These are phyloP conservation scores for Aspergillus baeticus DNA, from an alignment of 495 filamentous ascomycete species.

Conservation along the genomic window DNA sequence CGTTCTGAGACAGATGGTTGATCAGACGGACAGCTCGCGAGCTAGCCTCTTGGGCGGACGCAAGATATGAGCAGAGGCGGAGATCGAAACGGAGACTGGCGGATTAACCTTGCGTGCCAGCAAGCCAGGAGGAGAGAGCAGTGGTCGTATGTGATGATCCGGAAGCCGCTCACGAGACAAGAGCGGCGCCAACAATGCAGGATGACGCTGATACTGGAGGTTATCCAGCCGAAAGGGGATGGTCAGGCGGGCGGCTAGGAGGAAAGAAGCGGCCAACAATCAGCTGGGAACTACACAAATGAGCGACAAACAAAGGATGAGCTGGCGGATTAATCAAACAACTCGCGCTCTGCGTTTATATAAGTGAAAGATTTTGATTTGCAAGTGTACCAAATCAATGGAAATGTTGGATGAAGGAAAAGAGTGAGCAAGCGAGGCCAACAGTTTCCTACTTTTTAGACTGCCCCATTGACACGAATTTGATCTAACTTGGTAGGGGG, in stretches of 20 bases:
- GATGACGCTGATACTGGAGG: conserved; percentile 28
- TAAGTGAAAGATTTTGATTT: too few relatives aligned
- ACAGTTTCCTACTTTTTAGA: too few relatives aligned
- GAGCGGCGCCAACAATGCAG: conserved; percentile 27
- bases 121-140: not conserved
- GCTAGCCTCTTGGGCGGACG: not conserved
- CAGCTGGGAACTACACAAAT: conserved; percentile 8
- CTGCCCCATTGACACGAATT: too few relatives aligned
- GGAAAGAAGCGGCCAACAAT: conserved; percentile 1
- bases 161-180: conserved; percentile 20
- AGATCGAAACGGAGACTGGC: not conserved
- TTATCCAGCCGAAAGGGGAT: conserved; percentile 16
- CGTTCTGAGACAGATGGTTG: conserved; percentile 1
- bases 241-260: conserved; percentile 24
- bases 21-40: conserved; percentile 4
- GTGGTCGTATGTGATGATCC: conserved; percentile 10
- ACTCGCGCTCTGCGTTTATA: too few relatives aligned
- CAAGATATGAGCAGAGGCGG: not conserved
- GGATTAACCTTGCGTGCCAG: conserved; percentile 5
- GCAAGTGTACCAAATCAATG: too few relatives aligned
- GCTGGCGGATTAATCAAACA: conserved; percentile 2
- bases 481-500: too few relatives aligned
- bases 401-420: not conserved
- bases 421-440: not conserved
- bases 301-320: not conserved